Evolutionary conservation across 192 early-diverging fungal species (phyloP).

Genomic region (Linnemannia elongata): DNA sequence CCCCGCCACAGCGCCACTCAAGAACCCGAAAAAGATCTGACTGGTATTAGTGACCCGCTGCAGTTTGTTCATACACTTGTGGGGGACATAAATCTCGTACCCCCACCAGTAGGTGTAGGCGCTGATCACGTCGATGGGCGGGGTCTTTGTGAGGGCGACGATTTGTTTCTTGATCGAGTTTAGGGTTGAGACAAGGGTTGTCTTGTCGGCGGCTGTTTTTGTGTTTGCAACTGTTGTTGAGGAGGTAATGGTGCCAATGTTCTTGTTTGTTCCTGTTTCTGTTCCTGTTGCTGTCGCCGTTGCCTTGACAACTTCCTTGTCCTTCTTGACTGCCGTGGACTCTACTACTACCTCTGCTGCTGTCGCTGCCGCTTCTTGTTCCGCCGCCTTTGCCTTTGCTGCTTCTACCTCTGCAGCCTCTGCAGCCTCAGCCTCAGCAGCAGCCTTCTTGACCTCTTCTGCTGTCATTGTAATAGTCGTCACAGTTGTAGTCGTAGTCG

Average conservation of each 20-base stretch:
- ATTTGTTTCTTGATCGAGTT: conserved; percentile 54
- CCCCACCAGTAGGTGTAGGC: conserved; percentile 62
- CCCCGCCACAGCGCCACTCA: conserved; percentile 46
- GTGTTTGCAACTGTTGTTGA: conserved; percentile 13
- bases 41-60: conserved; percentile 57
- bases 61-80: conserved; percentile 58
- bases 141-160: conserved; percentile 19
- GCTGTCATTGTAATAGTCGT: conserved; percentile 35
- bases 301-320: not conserved
- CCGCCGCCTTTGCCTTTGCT: not conserved
- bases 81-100: conserved; percentile 61
- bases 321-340: not conserved
- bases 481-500: conserved; percentile 39
- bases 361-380: not conserved
- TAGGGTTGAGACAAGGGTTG: conserved; percentile 29
- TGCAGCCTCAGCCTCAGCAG: not conserved
- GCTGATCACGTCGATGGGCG: conserved; percentile 49
- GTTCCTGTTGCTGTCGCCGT: not conserved
- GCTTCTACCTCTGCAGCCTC: conserved; percentile 2
- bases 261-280: not conserved
- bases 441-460: conserved; percentile 13
- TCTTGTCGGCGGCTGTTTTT: conserved; percentile 26
- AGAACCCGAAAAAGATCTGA: conserved; percentile 58
- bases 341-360: not conserved
- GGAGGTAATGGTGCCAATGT: conserved; percentile 23